Percentiles rank a stretch among this genome's conserved stretches.
phyloP scores from a whole-genome alignment of 805 yeast species.

The Metschnikowia arizonensis region DNA sequence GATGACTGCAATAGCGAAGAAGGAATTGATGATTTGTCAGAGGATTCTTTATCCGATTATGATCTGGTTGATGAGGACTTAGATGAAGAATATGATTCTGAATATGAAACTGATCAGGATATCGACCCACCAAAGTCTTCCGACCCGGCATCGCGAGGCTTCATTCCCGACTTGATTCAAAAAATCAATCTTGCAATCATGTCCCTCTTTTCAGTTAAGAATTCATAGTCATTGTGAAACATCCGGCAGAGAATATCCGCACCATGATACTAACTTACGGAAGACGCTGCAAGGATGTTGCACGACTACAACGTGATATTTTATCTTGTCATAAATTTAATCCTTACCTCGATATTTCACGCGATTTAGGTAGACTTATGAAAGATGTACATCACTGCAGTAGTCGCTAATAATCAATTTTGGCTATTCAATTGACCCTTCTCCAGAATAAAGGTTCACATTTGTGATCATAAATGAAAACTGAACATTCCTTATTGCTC shows the following conservation, averaged over 20 bases:
- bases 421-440: slow-evolving; percentile 5
- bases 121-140: not conserved
- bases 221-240: not conserved
- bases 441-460: slow-evolving; percentile 12
- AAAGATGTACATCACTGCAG: not conserved
- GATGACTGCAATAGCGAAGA: slow-evolving; percentile 22
- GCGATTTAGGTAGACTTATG: not conserved
- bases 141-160: not conserved
- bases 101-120: not conserved
- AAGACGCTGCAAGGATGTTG: slow-evolving; percentile 11
- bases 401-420: not conserved
- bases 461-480: slow-evolving; percentile 17
- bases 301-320: slow-evolving; percentile 5
- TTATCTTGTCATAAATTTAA: slow-evolving; percentile 5
- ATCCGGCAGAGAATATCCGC: not conserved
- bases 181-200: slow-evolving; percentile 1
- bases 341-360: slow-evolving; percentile 3
- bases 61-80: not conserved
- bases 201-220: not conserved
- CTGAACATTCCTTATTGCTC: slow-evolving; percentile 12
- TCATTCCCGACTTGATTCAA: not conserved
- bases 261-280: slow-evolving; percentile 7
- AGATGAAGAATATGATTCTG: not conserved
- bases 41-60: not conserved
- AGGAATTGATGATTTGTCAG: not conserved